phyloP scores from a whole-genome alignment of 2,329 filamentous ascomycete genomes.

The Pseudocercospora pini-densiflorae region DNA sequence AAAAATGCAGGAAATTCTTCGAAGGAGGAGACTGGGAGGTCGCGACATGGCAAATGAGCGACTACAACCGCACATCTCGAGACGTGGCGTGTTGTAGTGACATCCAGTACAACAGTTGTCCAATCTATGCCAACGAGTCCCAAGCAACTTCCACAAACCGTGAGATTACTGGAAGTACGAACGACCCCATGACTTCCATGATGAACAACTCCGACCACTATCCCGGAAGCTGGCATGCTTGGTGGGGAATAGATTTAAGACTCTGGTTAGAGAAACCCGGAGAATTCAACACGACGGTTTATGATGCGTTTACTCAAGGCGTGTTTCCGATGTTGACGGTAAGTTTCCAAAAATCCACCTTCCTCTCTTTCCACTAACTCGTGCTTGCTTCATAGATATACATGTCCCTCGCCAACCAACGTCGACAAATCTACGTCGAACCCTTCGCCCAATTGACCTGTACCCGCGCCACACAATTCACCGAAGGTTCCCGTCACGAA shows the following conservation, averaged over 20 bases:
- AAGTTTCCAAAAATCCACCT: not conserved
- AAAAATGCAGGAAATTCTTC: not conserved
- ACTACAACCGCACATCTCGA: not conserved
- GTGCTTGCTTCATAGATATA: not conserved
- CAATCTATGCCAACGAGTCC: conserved; percentile 1
- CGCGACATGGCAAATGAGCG: not conserved
- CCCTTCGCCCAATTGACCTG: not conserved
- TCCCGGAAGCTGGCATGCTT: not conserved
- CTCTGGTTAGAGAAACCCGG: not conserved
- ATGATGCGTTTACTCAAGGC: not conserved
- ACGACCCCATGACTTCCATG: not conserved
- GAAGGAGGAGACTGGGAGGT: not conserved
- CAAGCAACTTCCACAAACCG: not conserved
- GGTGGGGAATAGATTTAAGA: conserved; percentile 1
- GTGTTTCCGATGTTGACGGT: conserved; percentile 3
- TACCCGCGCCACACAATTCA: not conserved
- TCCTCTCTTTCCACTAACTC: not conserved
- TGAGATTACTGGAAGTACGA: not conserved
- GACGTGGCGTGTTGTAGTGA: conserved; percentile 6
- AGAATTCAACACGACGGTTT: not conserved
- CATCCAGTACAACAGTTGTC: conserved; percentile 4
- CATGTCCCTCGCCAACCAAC: conserved; percentile 1
- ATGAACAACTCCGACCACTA: not conserved
- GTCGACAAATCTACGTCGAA: not conserved
- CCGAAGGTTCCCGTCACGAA: not conserved